Conservation (phyloP, 192 early-diverging fungal species). For the Rhizophagus sp. region DNA sequence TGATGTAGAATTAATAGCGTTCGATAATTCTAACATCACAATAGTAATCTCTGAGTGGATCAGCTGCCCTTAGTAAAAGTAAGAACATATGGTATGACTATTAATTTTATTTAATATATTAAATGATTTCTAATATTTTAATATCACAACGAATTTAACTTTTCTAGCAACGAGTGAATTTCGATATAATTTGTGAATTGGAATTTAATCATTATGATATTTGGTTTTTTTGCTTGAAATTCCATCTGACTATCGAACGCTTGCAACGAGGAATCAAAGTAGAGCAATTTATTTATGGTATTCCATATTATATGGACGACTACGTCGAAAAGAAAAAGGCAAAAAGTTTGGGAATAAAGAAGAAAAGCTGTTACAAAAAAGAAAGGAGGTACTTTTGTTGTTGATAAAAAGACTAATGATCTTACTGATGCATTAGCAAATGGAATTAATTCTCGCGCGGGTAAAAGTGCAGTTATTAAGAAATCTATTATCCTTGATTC, state of each 20-base stretch:
- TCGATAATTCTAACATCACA: too few relatives aligned
- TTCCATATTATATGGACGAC: slow-evolving; percentile 14
- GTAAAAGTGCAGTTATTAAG: not conserved
- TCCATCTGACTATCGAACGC: slow-evolving; percentile 4
- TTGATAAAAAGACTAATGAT: too few relatives aligned
- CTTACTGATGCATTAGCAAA: too few relatives aligned
- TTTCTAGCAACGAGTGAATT: slow-evolving; percentile 17
- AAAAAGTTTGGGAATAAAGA: not conserved
- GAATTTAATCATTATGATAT: slow-evolving; percentile 13
- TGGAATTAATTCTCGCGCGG: not conserved
- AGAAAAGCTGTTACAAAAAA: not conserved
- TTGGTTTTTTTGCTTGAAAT: not conserved
- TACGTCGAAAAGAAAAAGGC: slow-evolving; percentile 14
- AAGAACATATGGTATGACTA: too few relatives aligned
- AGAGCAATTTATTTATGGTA: slow-evolving; percentile 20
- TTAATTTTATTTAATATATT: too few relatives aligned
- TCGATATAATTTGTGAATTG: slow-evolving; percentile 27
- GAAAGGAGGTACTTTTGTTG: not conserved
- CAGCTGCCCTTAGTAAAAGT: too few relatives aligned
- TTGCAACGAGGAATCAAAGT: slow-evolving; percentile 21
- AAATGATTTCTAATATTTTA: too few relatives aligned
- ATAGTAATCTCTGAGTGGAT: too few relatives aligned
- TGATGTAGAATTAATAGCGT: too few relatives aligned
- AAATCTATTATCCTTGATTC: not conserved
- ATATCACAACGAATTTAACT: not conserved